phyloP scores from a whole-genome alignment of 805 yeast genomes.

The Teunomyces stri region DNA sequence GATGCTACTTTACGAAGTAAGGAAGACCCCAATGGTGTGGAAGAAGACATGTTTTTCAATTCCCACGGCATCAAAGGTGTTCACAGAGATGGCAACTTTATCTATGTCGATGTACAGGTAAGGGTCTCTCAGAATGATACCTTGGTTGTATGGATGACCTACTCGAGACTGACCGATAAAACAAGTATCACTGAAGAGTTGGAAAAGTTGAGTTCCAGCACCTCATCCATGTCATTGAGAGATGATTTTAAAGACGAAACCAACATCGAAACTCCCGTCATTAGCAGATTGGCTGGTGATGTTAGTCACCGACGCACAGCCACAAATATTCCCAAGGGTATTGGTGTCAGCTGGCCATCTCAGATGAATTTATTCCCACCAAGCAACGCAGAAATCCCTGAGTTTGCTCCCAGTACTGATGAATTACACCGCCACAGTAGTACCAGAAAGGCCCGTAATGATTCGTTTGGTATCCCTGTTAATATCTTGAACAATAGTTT shows the following conservation, averaged over 20 bases:
- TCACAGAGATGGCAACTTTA: constrained; percentile 65
- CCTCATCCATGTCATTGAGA: constrained; percentile 12
- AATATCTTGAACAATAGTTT: constrained; percentile 7
- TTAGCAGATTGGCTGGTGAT: background rate
- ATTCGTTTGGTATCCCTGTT: constrained; percentile 29
- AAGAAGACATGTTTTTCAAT: constrained; percentile 50
- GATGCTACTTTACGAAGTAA: constrained; percentile 40
- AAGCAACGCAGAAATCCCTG: constrained; percentile 29
- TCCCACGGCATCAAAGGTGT: constrained; percentile 67
- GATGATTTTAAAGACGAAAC: constrained; percentile 1
- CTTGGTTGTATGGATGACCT: constrained; percentile 81
- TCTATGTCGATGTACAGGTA: constrained; percentile 76
- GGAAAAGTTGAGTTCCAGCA: constrained; percentile 20
- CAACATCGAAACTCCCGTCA: background rate
- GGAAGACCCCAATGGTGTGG: constrained; percentile 25
- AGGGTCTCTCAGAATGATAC: constrained; percentile 62
- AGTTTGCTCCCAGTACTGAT: constrained; percentile 25
- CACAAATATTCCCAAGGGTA: constrained; percentile 4
- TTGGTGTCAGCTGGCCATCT: constrained; percentile 45
- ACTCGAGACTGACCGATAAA: constrained; percentile 50
- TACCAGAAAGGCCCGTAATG: constrained; percentile 29
- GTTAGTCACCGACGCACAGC: background rate
- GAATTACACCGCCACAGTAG: constrained; percentile 34
- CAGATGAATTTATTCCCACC: constrained; percentile 50
- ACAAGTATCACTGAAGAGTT: constrained; percentile 23